phyloP scores from a whole-genome alignment of 345 rosid genomes.

The Sonneratia caseolaris region DNA sequence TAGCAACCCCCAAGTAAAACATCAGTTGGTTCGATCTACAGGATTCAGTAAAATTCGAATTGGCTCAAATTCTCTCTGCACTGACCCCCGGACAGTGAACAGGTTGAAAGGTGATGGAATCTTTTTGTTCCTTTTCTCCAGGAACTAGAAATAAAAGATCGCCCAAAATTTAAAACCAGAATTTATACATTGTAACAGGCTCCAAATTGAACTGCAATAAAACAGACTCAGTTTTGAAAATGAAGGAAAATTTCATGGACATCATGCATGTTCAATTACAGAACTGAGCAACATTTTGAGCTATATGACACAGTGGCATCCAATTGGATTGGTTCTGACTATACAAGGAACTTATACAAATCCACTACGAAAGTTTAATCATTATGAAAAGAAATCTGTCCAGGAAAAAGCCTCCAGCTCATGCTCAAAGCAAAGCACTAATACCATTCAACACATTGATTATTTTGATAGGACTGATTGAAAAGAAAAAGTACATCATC shows the following conservation, averaged over 20 bases:
- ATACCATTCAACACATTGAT: too few species aligned
- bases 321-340: background rate
- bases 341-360: background rate
- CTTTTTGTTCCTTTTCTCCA: too few species aligned
- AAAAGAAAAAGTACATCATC: background rate
- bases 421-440: too few species aligned
- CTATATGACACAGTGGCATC: background rate
- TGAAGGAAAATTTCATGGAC: background rate
- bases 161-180: too few species aligned
- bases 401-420: too few species aligned
- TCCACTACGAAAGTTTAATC: background rate
- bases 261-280: background rate
- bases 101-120: too few species aligned
- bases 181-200: too few species aligned
- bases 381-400: too few species aligned
- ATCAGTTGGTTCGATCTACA: background rate
- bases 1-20: background rate
- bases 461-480: too few species aligned
- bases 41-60: background rate
- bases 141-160: too few species aligned
- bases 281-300: background rate
- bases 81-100: background rate
- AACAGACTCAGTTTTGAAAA: too few species aligned
- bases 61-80: background rate
- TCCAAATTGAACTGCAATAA: too few species aligned